Evolutionary conservation across 2,329 filamentous ascomycete species (phyloP).

Genomic region (Phoma herbarum): DNA sequence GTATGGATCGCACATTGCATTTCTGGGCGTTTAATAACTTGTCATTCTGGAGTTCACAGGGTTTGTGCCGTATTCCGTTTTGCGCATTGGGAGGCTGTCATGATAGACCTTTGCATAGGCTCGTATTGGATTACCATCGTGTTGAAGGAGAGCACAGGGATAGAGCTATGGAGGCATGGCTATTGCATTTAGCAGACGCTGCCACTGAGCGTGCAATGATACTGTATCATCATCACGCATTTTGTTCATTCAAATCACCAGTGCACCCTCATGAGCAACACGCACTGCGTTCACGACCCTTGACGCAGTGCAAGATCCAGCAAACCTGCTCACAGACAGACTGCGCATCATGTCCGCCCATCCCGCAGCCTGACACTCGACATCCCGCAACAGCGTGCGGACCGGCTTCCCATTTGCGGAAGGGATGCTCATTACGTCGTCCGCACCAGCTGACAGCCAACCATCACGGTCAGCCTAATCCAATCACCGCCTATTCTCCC

Average conservation of each 20-base stretch:
- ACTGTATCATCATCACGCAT: slow-evolving; percentile 2
- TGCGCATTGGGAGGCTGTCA: slow-evolving; percentile 18
- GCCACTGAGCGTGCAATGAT: slow-evolving; percentile 11
- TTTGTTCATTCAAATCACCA: background rate
- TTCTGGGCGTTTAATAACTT: slow-evolving; percentile 10
- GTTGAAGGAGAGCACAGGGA: background rate
- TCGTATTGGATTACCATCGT: slow-evolving; percentile 2
- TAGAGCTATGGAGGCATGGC: slow-evolving; percentile 5
- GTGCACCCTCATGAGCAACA: background rate
- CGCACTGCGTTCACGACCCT: background rate
- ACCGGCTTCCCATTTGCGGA: slow-evolving; percentile 13
- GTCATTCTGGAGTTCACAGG: slow-evolving; percentile 2
- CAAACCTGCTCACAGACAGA: background rate
- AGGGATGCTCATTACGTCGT: slow-evolving; percentile 12
- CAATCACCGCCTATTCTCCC: background rate
- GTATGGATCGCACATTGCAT: slow-evolving; percentile 26
- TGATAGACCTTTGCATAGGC: slow-evolving; percentile 17
- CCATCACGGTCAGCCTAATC: too few relatives aligned
- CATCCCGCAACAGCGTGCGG: background rate
- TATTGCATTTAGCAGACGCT: slow-evolving; percentile 6
- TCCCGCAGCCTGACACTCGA: background rate
- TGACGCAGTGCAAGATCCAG: background rate
- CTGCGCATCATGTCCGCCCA: background rate
- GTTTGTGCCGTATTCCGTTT: slow-evolving; percentile 7
- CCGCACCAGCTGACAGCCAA: background rate